A percentile compares a stretch with the other conserved stretches of the same genome.
These are phyloP conservation scores for Dalechampia spathulata DNA, from an alignment of 441 rosid genomes.

Conservation along the genomic window DNA sequence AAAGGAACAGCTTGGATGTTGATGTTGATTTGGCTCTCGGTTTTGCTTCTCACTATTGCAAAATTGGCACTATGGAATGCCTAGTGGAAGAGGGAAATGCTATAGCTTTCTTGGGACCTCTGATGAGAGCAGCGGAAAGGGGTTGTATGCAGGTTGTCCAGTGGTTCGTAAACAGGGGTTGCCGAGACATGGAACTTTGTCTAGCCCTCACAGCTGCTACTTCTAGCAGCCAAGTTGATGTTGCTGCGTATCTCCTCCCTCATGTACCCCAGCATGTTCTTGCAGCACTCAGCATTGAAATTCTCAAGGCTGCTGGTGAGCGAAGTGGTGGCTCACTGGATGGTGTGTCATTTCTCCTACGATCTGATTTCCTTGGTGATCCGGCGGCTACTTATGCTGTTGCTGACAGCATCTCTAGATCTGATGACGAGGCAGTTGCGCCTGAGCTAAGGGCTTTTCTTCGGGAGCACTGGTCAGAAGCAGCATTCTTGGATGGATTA, in stretches of 20 bases:
- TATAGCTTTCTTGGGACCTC: constrained; percentile 74
- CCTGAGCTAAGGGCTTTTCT: constrained; percentile 74
- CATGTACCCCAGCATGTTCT: constrained; percentile 79
- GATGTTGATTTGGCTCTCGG: constrained; percentile 90
- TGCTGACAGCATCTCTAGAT: constrained; percentile 75
- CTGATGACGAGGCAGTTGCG: constrained; percentile 66
- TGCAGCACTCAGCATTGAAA: constrained; percentile 75
- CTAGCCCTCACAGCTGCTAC: constrained; percentile 87
- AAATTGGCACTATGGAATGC: constrained; percentile 90
- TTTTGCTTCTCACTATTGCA: constrained; percentile 84
- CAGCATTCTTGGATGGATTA: constrained; percentile 66
- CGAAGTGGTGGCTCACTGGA: constrained; percentile 78
- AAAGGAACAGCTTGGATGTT: constrained; percentile 89
- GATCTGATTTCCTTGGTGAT: constrained; percentile 72
- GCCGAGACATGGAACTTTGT: constrained; percentile 87
- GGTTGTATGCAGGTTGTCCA: constrained; percentile 87
- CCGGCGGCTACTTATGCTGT: constrained; percentile 74
- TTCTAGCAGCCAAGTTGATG: constrained; percentile 72
- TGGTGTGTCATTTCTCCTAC: constrained; percentile 84
- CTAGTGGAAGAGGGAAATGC: constrained; percentile 94
- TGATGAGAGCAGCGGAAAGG: constrained; percentile 94
- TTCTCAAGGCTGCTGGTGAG: constrained; percentile 93
- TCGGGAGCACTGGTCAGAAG: constrained; percentile 64
- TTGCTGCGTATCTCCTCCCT: constrained; percentile 77
- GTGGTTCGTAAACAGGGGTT: constrained; percentile 81